Evolutionary conservation across 2,329 filamentous ascomycete species (phyloP), one percentile per base, ranked within the genome.

Genomic region (Pseudogymnoascus sp.): DNA sequence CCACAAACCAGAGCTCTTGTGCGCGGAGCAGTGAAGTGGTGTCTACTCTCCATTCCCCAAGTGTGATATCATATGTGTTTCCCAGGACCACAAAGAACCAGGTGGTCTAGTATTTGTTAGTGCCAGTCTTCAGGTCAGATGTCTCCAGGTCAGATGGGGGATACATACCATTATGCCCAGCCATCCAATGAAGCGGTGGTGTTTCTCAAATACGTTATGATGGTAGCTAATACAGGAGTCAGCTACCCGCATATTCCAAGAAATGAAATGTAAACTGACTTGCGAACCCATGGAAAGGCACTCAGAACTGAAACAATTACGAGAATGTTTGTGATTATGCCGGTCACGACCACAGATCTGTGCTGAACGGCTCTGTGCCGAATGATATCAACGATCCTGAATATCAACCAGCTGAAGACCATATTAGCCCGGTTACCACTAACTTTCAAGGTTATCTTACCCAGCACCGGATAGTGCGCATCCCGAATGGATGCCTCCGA

Each of bases 171-270:
- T 73, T 32, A 76, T 65, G 34, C 74, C 74, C 4, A 75, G 61
- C 75, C 74, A 76, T 20, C 75, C 75, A 22, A 75, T 73, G 61
- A 77, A 76, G 18, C 74, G 74, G 62, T 77, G 75, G 59, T 75
- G 73, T 11, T 68, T 69, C 64, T 77, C 75, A 59, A 76, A 77
- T 5, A 72, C 67, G 62, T 77, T 76, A 64, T 76, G 74, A 64
- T 76, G 72, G 61, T 72, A 68, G 64, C 73, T 75, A 38, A 64
- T 54, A 20, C 7, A 39, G 4, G n/a, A 41, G 39, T 68, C n/a
- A 68, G 62, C 58, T 58, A 54, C 37, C 35, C n/a, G 38, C 2
- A 58, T 28, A 43, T 38, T 30, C n/a, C 9, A 34, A 60, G 9
- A 60, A 43, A 30, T 28, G n/a, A 60, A 25, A 54, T 7, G 30